Percentiles rank a stretch among this genome's conserved stretches.
These are phyloP conservation scores for Orychophragmus violaceus DNA, from an alignment of 345 rosid genomes.

Conservation along the genomic window DNA sequence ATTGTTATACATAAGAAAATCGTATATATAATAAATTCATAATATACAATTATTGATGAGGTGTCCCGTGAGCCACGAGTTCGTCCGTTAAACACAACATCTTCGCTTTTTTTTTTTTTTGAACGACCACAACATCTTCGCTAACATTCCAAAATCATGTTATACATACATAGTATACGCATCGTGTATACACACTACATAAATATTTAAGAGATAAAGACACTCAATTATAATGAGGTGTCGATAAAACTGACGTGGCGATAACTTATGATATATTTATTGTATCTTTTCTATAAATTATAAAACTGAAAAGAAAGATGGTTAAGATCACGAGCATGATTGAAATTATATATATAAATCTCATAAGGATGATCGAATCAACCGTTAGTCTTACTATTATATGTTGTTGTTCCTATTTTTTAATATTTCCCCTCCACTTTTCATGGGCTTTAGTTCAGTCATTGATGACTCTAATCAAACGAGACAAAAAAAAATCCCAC, in stretches of 20 bases:
- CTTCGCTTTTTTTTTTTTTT: too few relatives aligned
- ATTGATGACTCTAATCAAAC: conserved; percentile 28
- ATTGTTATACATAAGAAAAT: background rate
- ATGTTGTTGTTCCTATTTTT: background rate
- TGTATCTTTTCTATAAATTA: background rate
- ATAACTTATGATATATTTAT: conserved; percentile 23
- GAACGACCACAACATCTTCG: too few relatives aligned
- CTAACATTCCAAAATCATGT: conserved; percentile 2
- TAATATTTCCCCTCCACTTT: background rate
- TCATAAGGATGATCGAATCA: conserved; percentile 25
- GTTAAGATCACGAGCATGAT: conserved; percentile 29
- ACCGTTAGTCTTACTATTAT: conserved; percentile 20
- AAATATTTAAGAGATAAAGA: conserved; percentile 1
- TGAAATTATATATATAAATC: background rate
- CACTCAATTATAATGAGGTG: conserved; percentile 22
- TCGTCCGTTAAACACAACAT: conserved; percentile 11
- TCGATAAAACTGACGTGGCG: conserved; percentile 30
- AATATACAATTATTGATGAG: background rate
- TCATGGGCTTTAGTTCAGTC: conserved; percentile 20
- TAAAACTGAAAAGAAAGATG: conserved; percentile 16
- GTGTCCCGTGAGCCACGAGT: conserved; percentile 15
- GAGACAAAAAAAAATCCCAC: conserved; percentile 26
- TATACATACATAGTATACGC: conserved; percentile 3
- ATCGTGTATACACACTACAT: conserved; percentile 12
- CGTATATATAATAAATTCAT: background rate